Evolutionary conservation across 345 rosid genomes (phyloP), one percentile per base, ranked within the genome.

Genomic region (Salix udensis): DNA sequence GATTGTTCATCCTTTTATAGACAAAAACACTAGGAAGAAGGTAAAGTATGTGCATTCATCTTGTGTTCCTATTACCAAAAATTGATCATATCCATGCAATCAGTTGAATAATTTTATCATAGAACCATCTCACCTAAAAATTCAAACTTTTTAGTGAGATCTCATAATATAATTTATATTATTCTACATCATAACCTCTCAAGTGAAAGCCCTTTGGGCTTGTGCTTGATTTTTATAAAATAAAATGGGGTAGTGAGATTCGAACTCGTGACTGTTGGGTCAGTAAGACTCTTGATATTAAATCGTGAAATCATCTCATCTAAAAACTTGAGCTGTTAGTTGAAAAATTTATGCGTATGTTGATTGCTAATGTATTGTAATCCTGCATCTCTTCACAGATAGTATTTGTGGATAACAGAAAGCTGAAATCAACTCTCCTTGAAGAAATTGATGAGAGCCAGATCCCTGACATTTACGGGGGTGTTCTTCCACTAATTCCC

Each of bases 361-460:
- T 5, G 18, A 6, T 53, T 76, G 53, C 37, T 16, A n/a, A 50
- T 23, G 31, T 24, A 34, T 42, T 52, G 23, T 24, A 16, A 70
- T 68, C n/a, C 69, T 68, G 55, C 31, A 36, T 60, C 19, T 2
- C 40, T 7, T 75, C 36, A 55, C 84, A 86, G 91, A 88, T 86
- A n/a, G 83, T 75, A 52, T 86, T 88, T 68, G 87, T 86, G 31
- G 86, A 81, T 37, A 82, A 84, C 75, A 82, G 78, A 39, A 82
- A 23, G 60, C 78, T 86, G 42, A 86, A 81, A 72, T 81, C 88
- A 48, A 81, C 86, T 36, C 81, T 88, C n/a, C 62, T 81, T 23
- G 86, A 86, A 79, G 87, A 84, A 18, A 88, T 88, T 15, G 91
- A 88, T 3, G 85, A 88, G 69, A 84, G 84, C 77, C 91, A 86